A percentile compares a stretch with the other conserved stretches of the same genome.
phyloP scores from a whole-genome alignment of 768 basidiomycete species.

The Melanogaster broomeanus region DNA sequence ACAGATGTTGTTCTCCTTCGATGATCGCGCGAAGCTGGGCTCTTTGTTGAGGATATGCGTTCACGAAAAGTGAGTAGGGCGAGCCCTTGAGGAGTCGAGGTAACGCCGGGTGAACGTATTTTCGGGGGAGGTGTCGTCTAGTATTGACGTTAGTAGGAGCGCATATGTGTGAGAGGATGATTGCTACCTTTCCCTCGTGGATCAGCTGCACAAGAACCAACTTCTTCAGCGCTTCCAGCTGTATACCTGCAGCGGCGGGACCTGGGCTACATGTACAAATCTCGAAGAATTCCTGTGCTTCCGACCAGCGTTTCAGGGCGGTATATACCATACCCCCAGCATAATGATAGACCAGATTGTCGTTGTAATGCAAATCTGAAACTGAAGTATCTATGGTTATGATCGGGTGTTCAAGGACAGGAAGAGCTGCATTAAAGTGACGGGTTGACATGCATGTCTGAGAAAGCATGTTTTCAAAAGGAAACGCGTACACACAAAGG shows the following conservation, averaged over 20 bases:
- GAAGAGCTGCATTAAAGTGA: slow-evolving; percentile 57
- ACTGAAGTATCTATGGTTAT: slow-evolving; percentile 58
- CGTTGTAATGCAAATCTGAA: slow-evolving; percentile 74
- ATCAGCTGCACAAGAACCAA: slow-evolving; percentile 78
- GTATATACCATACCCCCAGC: slow-evolving; percentile 69
- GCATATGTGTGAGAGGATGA: not conserved
- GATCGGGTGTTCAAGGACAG: slow-evolving; percentile 63
- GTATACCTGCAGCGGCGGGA: slow-evolving; percentile 60
- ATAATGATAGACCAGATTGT: slow-evolving; percentile 86
- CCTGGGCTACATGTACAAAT: slow-evolving; percentile 70
- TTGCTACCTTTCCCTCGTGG: slow-evolving; percentile 64
- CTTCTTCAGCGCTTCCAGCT: slow-evolving; percentile 88
- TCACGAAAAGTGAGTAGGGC: slow-evolving; percentile 64
- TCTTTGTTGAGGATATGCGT: slow-evolving; percentile 61
- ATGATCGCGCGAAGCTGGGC: slow-evolving; percentile 45
- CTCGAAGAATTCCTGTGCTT: slow-evolving; percentile 80
- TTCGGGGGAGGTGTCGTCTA: slow-evolving; percentile 55
- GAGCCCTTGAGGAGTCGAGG: slow-evolving; percentile 64
- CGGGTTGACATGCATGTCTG: slow-evolving; percentile 60
- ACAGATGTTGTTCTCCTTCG: slow-evolving; percentile 56
- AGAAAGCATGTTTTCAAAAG: not conserved
- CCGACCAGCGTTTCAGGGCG: slow-evolving; percentile 63
- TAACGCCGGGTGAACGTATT: slow-evolving; percentile 67
- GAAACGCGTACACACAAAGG: not conserved
- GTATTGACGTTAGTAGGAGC: not conserved